Percentiles rank a stretch among this genome's conserved stretches.
These are phyloP conservation scores for Saccharomycopsis fermentans DNA, from an alignment of 805 yeast species.

Conservation along the genomic window DNA sequence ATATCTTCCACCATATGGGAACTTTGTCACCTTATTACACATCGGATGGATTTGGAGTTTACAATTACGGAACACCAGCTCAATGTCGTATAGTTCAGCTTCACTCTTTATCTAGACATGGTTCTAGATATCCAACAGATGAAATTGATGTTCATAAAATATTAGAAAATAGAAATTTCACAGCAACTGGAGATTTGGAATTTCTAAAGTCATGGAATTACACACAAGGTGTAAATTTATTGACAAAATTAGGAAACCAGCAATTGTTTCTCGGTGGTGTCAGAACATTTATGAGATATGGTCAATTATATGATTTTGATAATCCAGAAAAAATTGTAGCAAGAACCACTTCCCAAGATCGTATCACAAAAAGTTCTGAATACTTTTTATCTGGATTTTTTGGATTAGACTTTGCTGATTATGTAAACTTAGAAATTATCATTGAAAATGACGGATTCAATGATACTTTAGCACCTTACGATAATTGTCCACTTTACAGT, in stretches of 20 bases:
- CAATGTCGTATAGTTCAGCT: constrained; percentile 54
- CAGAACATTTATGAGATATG: constrained; percentile 19
- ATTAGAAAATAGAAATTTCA: constrained; percentile 24
- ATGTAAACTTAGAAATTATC: constrained; percentile 19
- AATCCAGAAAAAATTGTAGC: constrained; percentile 16
- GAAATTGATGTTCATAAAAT: constrained; percentile 26
- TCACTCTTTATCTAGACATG: constrained; percentile 65
- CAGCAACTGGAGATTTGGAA: constrained; percentile 36
- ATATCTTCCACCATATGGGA: constrained; percentile 18
- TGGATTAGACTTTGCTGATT: constrained; percentile 25
- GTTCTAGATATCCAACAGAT: constrained; percentile 61
- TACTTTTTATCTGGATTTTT: constrained; percentile 41
- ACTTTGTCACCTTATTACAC: constrained; percentile 19
- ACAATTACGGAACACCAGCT: constrained; percentile 21
- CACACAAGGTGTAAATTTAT: constrained; percentile 14
- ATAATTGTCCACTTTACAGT: constrained; percentile 2
- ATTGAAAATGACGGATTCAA: constrained; percentile 19
- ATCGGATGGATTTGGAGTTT: constrained; percentile 18
- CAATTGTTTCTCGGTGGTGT: constrained; percentile 21
- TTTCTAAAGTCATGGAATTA: constrained; percentile 38
- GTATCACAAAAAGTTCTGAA: constrained; percentile 38
- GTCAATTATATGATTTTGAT: constrained; percentile 16
- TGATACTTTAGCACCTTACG: constrained; percentile 18
- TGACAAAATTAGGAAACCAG: constrained; percentile 20
- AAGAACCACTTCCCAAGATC: constrained; percentile 33